phyloP scores from a whole-genome alignment of 495 filamentous ascomycete genomes.

The Mytilinidion resinicola region DNA sequence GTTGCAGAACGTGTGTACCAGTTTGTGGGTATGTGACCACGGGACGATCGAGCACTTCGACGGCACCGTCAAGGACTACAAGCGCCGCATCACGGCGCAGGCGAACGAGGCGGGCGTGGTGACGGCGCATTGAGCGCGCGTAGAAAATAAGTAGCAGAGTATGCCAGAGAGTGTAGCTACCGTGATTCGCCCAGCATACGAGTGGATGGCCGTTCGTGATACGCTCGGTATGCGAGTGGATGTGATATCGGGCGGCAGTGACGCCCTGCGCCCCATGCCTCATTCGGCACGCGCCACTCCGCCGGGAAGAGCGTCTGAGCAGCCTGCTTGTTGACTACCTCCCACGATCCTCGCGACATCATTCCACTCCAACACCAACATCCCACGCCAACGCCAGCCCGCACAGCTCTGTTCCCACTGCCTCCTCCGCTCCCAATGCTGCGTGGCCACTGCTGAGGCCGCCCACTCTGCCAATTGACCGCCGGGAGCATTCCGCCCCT shows the following conservation, averaged over 20 bases:
- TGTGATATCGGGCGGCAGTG: not conserved
- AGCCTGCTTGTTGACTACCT: not conserved
- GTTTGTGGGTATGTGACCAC: slow-evolving; percentile 92
- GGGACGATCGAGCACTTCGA: slow-evolving; percentile 96
- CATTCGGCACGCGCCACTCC: not conserved
- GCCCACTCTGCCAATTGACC: no score
- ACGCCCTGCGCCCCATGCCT: not conserved
- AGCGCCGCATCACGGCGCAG: slow-evolving; percentile 89
- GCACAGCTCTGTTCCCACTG: not conserved
- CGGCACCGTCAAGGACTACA: slow-evolving; percentile 93
- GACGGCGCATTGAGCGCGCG: slow-evolving; percentile 34
- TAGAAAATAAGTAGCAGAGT: not conserved
- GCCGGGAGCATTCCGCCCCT: no score
- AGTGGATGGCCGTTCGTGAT: not conserved
- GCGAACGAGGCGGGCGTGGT: slow-evolving; percentile 84
- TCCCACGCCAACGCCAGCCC: not conserved
- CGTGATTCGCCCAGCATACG: not conserved
- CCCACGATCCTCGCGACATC: not conserved
- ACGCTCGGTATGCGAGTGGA: not conserved
- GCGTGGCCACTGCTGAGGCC: no score
- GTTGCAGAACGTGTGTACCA: slow-evolving; percentile 90
- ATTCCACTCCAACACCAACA: not conserved
- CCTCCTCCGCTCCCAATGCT: not conserved
- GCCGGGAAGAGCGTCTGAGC: not conserved
- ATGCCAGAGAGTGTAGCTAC: not conserved